These are phyloP conservation scores for Nematocida homosporus DNA, from an alignment of 371 early-diverging fungal genomes.

Conservation along the genomic window DNA sequence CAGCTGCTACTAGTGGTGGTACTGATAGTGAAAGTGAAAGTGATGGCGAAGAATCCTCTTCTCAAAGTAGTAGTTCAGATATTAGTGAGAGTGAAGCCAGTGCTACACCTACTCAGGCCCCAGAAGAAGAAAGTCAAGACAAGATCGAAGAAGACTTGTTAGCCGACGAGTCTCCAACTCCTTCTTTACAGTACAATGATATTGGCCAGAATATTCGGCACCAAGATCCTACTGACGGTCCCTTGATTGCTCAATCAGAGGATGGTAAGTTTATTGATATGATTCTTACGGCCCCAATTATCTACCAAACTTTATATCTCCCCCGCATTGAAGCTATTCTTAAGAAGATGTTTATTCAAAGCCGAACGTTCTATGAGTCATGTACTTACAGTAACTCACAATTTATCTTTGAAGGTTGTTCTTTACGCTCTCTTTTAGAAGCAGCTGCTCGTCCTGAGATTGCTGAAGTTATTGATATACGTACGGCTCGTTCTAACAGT, in stretches of 20 bases:
- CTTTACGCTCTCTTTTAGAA: conserved; percentile 63
- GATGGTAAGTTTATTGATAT: neutral
- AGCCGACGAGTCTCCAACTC: neutral
- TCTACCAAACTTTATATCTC: conserved; percentile 36
- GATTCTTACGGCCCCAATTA: conserved; percentile 1
- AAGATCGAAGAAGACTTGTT: conserved; percentile 8
- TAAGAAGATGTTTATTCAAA: neutral
- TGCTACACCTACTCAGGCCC: neutral
- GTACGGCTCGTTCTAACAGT: conserved; percentile 77
- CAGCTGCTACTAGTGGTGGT: conserved; percentile 54
- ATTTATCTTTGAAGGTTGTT: conserved; percentile 68
- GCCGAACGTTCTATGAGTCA: neutral
- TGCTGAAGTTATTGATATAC: conserved; percentile 70
- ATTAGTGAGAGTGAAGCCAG: neutral
- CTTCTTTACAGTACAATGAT: conserved; percentile 63
- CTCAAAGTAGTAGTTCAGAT: neutral
- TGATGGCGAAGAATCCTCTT: neutral
- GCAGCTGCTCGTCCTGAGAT: conserved; percentile 85
- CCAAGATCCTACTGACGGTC: no score
- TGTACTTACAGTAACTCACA: conserved; percentile 33
- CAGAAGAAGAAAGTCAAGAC: conserved; percentile 2
- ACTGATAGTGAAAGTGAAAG: conserved; percentile 60
- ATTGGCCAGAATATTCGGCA: conserved; percentile 70
- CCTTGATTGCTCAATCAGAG: neutral
- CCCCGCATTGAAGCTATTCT: conserved; percentile 26